Percentiles rank a stretch among this genome's conserved stretches.
phyloP scores from a whole-genome alignment of 1,284 basidiomycete genomes.

The Golubevia sp. region DNA sequence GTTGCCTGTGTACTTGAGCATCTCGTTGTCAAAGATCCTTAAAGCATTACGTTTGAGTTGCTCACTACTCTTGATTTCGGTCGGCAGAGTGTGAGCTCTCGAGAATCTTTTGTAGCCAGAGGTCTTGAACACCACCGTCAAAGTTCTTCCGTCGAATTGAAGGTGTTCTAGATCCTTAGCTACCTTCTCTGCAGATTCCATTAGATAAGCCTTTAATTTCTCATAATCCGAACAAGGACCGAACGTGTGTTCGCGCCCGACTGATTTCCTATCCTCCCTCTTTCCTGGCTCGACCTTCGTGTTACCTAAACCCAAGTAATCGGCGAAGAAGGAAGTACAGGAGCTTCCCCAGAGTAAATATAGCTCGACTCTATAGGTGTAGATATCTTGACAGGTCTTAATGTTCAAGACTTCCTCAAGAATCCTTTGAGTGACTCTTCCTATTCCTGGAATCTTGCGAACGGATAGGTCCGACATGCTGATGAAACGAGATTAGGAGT shows the following conservation, averaged over 20 bases:
- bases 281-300: constrained; percentile 41
- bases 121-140: constrained; percentile 4
- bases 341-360: constrained; percentile 17
- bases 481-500: too few relatives aligned
- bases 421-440: constrained; percentile 52
- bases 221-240: constrained; percentile 32
- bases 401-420: constrained; percentile 39
- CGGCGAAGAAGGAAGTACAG: constrained; percentile 12
- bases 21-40: too few relatives aligned
- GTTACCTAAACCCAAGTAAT: constrained; percentile 44
- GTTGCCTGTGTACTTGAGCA: too few relatives aligned
- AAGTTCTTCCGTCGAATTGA: constrained; percentile 40
- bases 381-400: constrained; percentile 50
- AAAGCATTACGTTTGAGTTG: too few relatives aligned
- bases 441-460: constrained; percentile 55
- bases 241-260: constrained; percentile 57
- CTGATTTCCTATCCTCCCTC: constrained; percentile 44
- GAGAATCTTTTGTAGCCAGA: too few relatives aligned
- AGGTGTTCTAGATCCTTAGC: constrained; percentile 39
- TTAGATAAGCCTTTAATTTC: constrained; percentile 28
- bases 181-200: constrained; percentile 34
- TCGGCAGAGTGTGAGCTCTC: neutral
- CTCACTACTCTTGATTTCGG: too few relatives aligned
- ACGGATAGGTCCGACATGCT: constrained; percentile 38
- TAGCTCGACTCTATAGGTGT: constrained; percentile 42